These are phyloP conservation scores for Ceratobasidium sp. DNA, from an alignment of 1,284 basidiomycete species.

Conservation along the genomic window DNA sequence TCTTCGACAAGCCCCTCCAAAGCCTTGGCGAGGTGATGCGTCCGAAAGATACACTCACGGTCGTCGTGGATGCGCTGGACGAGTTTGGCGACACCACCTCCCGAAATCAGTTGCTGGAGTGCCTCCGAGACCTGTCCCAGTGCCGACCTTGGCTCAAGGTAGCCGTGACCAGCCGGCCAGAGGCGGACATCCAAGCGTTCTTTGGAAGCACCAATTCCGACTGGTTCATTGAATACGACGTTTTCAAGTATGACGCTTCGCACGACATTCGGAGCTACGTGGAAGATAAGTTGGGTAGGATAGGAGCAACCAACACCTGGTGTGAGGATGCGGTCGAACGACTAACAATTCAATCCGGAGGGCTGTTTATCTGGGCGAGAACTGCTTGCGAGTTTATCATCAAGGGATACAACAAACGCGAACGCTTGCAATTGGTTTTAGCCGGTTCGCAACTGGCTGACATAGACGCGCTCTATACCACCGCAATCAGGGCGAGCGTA, in stretches of 20 bases:
- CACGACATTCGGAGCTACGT: neutral
- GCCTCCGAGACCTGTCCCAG: neutral
- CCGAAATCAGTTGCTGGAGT: no score
- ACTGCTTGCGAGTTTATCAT: slow-evolving; percentile 5
- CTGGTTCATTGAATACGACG: neutral
- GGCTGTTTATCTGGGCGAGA: slow-evolving; percentile 38
- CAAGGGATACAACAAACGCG: neutral
- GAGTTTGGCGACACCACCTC: slow-evolving; percentile 28
- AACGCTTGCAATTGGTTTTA: neutral
- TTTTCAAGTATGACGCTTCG: neutral
- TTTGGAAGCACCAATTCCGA: no score
- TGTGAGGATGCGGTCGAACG: neutral
- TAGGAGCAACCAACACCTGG: neutral
- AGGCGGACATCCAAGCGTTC: slow-evolving; percentile 2
- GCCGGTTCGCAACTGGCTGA: neutral
- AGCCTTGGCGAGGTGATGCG: neutral
- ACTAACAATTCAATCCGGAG: neutral
- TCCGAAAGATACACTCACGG: neutral
- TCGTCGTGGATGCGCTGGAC: slow-evolving; percentile 41
- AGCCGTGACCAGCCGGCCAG: slow-evolving; percentile 42
- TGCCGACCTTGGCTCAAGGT: neutral
- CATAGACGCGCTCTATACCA: neutral
- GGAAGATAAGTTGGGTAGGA: neutral
- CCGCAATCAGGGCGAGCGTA: neutral
- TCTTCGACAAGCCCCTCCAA: neutral